Base-by-base conservation (phyloP, 2,329 filamentous ascomycete genomes). In the Aspergillus hortae region DNA sequence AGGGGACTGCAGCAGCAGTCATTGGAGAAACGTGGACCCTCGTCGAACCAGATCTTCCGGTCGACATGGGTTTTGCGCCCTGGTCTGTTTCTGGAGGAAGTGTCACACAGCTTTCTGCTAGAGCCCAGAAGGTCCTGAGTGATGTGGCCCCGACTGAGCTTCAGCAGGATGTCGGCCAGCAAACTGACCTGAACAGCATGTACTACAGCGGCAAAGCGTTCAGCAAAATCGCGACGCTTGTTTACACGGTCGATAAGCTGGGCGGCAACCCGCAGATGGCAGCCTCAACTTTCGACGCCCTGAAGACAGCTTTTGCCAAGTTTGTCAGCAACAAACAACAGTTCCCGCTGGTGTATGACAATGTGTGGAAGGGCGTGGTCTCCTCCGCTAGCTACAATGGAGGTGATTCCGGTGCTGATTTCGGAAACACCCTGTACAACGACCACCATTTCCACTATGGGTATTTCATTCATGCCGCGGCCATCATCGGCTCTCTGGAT, bases 171-270 rank as follows among this genome's bases (percentile, higher is more conserved):
- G 89, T 96, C 70, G 70, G 77, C n/a, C 74, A 76, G 0, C 86
- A 94, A 64, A 84, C 84, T 4, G 83, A 94, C 57, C 76, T 89
- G 33, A 82, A 92, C 66, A 95, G 90, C 35, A 92, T 96, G 84
- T 97, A 97, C 71, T 96, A 87, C 70, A 89, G 88, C 60, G 94
- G 94, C 61, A 97, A 92, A 77, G 87, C 84, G 1, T 73, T 94
- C 15, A 87, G 85, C 56, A 92, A 92, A 67, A 92, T 90, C 68
- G 89, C 87, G 1, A 76, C 77, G 14, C 75, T 92, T 25, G 73
- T 89, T 36, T 86, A 88, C 61, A 81, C 84, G 0, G 77, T 85
- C 40, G 77, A 84, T 53, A 80, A 88, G 57, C 70, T 92, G 55
- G 69, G 88, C 5, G 77, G 78, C 10, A 81, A 90, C 58, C 68